Evolutionary conservation across 1,139 yeast species (phyloP), one percentile per base, ranked within the genome.

Genomic region (Yamadazyma atlantica): DNA sequence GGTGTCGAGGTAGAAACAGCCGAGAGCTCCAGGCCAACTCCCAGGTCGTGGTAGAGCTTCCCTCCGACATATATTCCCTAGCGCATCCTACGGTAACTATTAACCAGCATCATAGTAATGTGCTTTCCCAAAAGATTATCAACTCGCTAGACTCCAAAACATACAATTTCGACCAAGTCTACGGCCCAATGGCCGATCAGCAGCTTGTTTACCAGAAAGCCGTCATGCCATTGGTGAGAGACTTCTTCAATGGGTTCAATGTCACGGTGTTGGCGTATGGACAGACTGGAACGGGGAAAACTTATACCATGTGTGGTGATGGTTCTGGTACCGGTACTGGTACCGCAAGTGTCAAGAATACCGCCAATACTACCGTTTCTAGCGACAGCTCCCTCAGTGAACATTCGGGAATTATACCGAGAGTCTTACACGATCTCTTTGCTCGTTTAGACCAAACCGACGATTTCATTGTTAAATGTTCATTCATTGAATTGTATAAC

Each of bases 271-370:
- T 87, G 51, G 95, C 95, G 0, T 87, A 87, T 57, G 95, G 96
- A 8, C 96, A 87, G 60, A 87, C 95, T 0, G 95, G 95, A 8
- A 83, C 95, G 0, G 95, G 96, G 2, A 86, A 86, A 53, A 86
- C 96, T 0, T 81, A 82, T 52, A 87, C 96, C 3, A 87, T 88
- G 95, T 78, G 88, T 51, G 95, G 95, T 18, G 35, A n/a, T n/a
- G n/a, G n/a, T n/a, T n/a, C n/a, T n/a, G n/a, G n/a, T n/a, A n/a
- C n/a, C n/a, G n/a, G n/a, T n/a, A n/a, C n/a, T n/a, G n/a, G n/a
- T n/a, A n/a, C n/a, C n/a, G n/a, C n/a, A n/a, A n/a, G n/a, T n/a
- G n/a, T n/a, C n/a, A n/a, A n/a, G n/a, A n/a, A n/a, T n/a, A n/a
- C n/a, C n/a, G n/a, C n/a, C n/a, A n/a, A n/a, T n/a, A n/a, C n/a